Base-by-base conservation (phyloP, 176 grass and related monocot genomes). In the Triticum timopheevii region DNA sequence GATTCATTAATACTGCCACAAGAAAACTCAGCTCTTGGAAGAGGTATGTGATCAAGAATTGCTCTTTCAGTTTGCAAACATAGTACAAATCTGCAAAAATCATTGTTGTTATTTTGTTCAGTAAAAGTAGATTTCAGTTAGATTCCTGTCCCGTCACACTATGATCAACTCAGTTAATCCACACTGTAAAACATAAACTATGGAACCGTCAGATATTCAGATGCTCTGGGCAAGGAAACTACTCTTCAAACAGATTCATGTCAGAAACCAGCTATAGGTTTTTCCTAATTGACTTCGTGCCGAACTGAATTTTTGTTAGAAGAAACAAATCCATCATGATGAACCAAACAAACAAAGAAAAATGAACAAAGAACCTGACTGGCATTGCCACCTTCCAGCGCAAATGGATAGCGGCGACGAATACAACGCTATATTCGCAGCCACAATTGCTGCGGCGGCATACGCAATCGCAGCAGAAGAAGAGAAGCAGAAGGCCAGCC, bases 391-490 rank as follows among this genome's bases (percentile, higher is more conserved):
- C 38, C 69, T 89, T 52, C 49, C 68, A 87, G 85, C 35, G 1
- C 63, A 80, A 83, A 94, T 92, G 92, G 82, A 72, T n/a, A 76
- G 83, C 7, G 12, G 13, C 4, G 83, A 90, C 2, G 89, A 61
- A 72, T 81, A 76, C 33, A 86, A 86, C 17, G 67, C 85, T 73
- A 82, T 64, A 75, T 93, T 80, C 4, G 87, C 79, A 54, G 85
- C 85, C 72, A 81, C 87, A 71, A 84, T 99, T 87, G 97, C 85
- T 8, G 94, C 94, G 13, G 73, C 92, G 39, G 89, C 94, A 85
- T 91, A 91, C 79, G 97, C 92, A 47, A 92, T 95, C 61, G 70
- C 76, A 13, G 61, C 79, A 15, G 65, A 11, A 80, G 94, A 99
- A 86, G 90, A 94, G 70, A 80, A 74, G 76, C 87, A 89, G 52